Conservation (phyloP, 805 yeast species). For the Wickerhamomyces chambardii region DNA sequence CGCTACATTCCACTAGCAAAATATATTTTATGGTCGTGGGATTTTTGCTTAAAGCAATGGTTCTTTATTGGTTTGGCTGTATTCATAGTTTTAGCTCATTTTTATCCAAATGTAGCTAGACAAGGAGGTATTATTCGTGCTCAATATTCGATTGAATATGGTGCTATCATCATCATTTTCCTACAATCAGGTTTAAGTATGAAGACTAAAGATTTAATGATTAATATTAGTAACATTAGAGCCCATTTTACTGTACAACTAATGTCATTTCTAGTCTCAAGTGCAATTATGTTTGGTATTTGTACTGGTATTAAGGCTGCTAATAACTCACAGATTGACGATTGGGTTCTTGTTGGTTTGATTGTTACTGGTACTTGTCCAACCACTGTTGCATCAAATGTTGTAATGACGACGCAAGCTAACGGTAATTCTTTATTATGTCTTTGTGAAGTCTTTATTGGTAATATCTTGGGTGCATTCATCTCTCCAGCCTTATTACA, state of each 20-base stretch:
- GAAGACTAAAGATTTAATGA: constrained; percentile 49
- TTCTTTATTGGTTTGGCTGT: constrained; percentile 66
- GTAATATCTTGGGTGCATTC: constrained; percentile 80
- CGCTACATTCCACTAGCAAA: too few relatives aligned
- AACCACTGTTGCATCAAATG: constrained; percentile 87
- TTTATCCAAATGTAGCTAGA: constrained; percentile 76
- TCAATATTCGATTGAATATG: constrained; percentile 72
- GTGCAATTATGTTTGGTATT: constrained; percentile 65
- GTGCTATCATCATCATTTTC: constrained; percentile 83
- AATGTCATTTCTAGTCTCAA: constrained; percentile 63
- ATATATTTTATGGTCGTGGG: neutral
- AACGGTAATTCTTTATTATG: constrained; percentile 76
- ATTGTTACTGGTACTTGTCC: constrained; percentile 84
- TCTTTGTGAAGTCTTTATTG: constrained; percentile 77
- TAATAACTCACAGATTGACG: constrained; percentile 47
- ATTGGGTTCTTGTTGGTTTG: constrained; percentile 75
- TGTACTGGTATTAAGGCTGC: constrained; percentile 58
- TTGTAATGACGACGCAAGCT: constrained; percentile 84
- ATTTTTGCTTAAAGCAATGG: constrained; percentile 42
- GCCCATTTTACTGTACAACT: constrained; percentile 67
- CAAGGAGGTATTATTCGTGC: constrained; percentile 72
- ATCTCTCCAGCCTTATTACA: constrained; percentile 81
- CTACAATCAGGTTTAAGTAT: constrained; percentile 75
- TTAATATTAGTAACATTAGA: constrained; percentile 70
- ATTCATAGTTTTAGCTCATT: constrained; percentile 65